Evolutionary conservation across 2,329 filamentous ascomycete genomes (phyloP).

Genomic region (Harringtonia aguacate): DNA sequence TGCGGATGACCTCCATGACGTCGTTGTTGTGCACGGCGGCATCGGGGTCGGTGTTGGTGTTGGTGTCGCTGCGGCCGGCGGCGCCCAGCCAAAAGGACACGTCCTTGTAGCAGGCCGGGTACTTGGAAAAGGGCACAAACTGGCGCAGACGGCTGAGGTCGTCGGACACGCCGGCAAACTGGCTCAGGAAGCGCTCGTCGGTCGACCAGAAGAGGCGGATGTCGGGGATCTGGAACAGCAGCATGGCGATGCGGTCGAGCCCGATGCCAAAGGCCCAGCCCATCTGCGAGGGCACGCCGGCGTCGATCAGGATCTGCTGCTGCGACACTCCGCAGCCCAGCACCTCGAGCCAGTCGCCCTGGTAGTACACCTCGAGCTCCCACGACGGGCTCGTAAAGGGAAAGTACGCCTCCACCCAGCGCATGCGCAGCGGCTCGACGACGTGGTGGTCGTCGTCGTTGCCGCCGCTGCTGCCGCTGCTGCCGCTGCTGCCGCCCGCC

Average conservation of each 20-base stretch:
- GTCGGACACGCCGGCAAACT: slow-evolving; percentile 59
- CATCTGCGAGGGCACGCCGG: slow-evolving; percentile 61
- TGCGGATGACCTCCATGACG: slow-evolving; percentile 88
- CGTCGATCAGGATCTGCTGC: slow-evolving; percentile 69
- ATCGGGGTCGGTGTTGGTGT: too few species aligned
- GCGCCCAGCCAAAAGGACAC: slow-evolving; percentile 77
- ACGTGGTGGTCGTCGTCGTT: slow-evolving; percentile 32
- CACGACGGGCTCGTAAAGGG: slow-evolving; percentile 93
- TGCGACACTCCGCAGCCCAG: slow-evolving; percentile 86
- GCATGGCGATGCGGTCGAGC: slow-evolving; percentile 91
- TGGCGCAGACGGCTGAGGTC: slow-evolving; percentile 38
- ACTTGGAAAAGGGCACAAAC: slow-evolving; percentile 83
- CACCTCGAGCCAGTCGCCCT: slow-evolving; percentile 90
- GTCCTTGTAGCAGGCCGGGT: slow-evolving; percentile 83
- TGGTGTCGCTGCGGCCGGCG: too few species aligned
- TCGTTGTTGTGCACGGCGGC: slow-evolving; percentile 96
- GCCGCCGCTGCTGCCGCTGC: too few species aligned
- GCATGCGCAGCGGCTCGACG: slow-evolving; percentile 67
- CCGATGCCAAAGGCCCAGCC: slow-evolving; percentile 97
- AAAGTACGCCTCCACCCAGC: slow-evolving; percentile 97
- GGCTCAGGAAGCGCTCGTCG: slow-evolving; percentile 73
- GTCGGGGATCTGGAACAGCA: slow-evolving; percentile 91
- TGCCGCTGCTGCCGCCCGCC: not conserved
- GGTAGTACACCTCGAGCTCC: slow-evolving; percentile 94
- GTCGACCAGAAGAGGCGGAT: slow-evolving; percentile 93